A percentile compares a stretch with the other conserved stretches of the same genome.
phyloP scores from a whole-genome alignment of 495 filamentous ascomycete species.

The Aspergillus cavernicola region DNA sequence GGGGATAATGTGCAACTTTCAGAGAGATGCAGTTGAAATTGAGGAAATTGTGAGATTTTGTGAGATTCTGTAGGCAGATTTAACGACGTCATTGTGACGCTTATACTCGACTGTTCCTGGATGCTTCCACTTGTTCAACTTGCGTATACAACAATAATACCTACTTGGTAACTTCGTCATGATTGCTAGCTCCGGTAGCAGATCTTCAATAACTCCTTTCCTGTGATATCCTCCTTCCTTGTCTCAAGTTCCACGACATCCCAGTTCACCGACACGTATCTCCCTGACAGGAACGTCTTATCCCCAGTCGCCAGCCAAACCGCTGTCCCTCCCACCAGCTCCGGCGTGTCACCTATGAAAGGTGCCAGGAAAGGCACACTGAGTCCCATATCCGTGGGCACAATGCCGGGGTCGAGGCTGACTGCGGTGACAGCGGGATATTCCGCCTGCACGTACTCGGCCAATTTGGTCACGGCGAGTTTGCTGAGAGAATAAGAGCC shows the following conservation, averaged over 20 bases:
- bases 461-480: constrained; percentile 28
- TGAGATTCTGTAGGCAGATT: too few relatives aligned
- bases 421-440: constrained; percentile 36
- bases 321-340: constrained; percentile 33
- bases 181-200: too few relatives aligned
- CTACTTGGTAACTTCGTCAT: too few relatives aligned
- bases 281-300: constrained; percentile 38
- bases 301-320: constrained; percentile 38
- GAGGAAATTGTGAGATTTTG: too few relatives aligned
- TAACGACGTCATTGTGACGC: too few relatives aligned
- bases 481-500: constrained; percentile 38
- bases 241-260: constrained; percentile 40
- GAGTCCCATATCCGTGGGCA: constrained; percentile 33
- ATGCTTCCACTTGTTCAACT: too few relatives aligned
- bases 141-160: too few relatives aligned
- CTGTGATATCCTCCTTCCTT: constrained; percentile 39
- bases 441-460: constrained; percentile 25
- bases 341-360: neutral
- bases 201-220: constrained; percentile 23
- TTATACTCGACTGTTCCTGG: too few relatives aligned
- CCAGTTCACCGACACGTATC: constrained; percentile 42
- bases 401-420: constrained; percentile 36
- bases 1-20: too few relatives aligned
- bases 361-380: neutral
- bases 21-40: too few relatives aligned